phyloP scores from a whole-genome alignment of 2,329 filamentous ascomycete species.

The Fusarium foetens region DNA sequence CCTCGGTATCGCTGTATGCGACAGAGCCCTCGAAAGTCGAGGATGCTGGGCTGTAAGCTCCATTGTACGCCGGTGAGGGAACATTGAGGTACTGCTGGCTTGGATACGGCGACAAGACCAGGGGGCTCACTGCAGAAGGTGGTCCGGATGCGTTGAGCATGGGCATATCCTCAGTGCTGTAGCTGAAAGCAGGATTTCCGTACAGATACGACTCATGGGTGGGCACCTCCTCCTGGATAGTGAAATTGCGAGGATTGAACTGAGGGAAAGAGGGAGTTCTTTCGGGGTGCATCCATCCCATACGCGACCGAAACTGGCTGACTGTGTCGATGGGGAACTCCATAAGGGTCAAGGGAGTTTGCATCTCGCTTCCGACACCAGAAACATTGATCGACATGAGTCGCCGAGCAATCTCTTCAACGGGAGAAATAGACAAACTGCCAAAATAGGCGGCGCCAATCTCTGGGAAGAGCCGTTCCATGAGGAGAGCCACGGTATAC shows the following conservation, averaged over 20 bases:
- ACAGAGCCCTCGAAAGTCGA: conserved; percentile 72
- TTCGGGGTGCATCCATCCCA: conserved; percentile 72
- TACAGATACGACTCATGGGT: conserved; percentile 61
- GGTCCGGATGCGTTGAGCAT: conserved; percentile 59
- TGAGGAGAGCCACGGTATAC: conserved; percentile 85
- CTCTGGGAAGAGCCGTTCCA: conserved; percentile 92
- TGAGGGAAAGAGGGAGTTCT: conserved; percentile 70
- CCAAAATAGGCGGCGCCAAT: conserved; percentile 91
- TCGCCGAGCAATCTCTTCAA: conserved; percentile 86
- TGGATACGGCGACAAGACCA: conserved; percentile 65
- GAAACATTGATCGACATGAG: conserved; percentile 75
- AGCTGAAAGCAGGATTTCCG: conserved; percentile 68
- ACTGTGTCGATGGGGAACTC: conserved; percentile 77
- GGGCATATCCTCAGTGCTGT: conserved; percentile 71
- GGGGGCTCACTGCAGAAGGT: conserved; percentile 62
- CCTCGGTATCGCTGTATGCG: conserved; percentile 71
- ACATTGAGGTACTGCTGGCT: conserved; percentile 69
- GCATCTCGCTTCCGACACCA: conserved; percentile 65
- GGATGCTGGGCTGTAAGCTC: conserved; percentile 70
- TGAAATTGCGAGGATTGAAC: conserved; percentile 67
- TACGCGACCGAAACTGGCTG: conserved; percentile 73
- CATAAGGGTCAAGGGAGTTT: conserved; percentile 74
- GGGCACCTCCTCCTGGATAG: conserved; percentile 58
- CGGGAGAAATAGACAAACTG: conserved; percentile 78
- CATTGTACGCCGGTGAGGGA: conserved; percentile 69